A percentile compares a stretch with the other conserved stretches of the same genome.
Evolutionary conservation across 2,329 filamentous ascomycete species (phyloP).

Genomic region (Acrodontium crateriforme): DNA sequence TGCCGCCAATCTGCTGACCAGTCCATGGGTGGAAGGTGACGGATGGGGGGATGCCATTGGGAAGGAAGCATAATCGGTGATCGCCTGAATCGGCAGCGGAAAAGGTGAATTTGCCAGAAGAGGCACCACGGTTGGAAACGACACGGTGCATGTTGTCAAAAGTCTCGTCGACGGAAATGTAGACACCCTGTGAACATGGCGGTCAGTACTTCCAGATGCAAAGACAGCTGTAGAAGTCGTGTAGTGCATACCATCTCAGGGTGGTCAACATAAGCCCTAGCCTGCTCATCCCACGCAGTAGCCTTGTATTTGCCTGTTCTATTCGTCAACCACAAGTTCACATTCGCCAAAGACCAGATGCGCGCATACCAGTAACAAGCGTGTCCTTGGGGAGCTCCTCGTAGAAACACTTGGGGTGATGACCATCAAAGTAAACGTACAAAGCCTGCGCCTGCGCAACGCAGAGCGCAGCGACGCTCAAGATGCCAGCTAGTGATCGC

Average conservation of each 20-base stretch:
- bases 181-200: constrained; percentile 42
- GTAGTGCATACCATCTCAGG: constrained; percentile 34
- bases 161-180: constrained; percentile 88
- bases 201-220: constrained; percentile 2
- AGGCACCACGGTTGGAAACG: constrained; percentile 66
- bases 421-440: constrained; percentile 90
- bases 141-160: constrained; percentile 98
- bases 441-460: constrained; percentile 60
- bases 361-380: constrained; percentile 64
- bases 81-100: constrained; percentile 87
- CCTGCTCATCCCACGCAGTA: constrained; percentile 65
- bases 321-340: neutral
- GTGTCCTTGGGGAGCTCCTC: constrained; percentile 97
- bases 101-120: constrained; percentile 83
- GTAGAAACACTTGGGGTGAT: constrained; percentile 85
- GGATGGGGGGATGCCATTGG: constrained; percentile 56
- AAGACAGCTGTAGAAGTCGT: neutral
- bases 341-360: neutral
- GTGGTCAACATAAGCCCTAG: constrained; percentile 56
- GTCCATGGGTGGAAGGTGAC: constrained; percentile 58
- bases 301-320: constrained; percentile 63
- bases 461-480: constrained; percentile 25
- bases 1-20: constrained; percentile 53
- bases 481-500: constrained; percentile 13
- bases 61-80: constrained; percentile 89